phyloP scores from a whole-genome alignment of 2,329 filamentous ascomycete genomes.

The Trichoderma simmonsii region DNA sequence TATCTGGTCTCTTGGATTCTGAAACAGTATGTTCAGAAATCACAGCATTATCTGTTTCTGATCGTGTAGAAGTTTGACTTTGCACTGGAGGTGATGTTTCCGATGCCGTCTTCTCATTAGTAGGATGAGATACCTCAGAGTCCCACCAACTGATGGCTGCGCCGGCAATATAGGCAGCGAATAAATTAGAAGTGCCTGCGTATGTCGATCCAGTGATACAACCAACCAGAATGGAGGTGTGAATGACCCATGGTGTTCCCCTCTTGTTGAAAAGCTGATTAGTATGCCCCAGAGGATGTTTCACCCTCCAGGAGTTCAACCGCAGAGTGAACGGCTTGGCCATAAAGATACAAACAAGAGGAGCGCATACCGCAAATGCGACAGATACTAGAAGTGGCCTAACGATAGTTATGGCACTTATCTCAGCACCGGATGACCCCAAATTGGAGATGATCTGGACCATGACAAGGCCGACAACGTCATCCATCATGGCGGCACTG shows the following conservation, averaged over 20 bases:
- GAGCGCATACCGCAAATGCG: slow-evolving; percentile 48
- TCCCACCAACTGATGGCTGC: slow-evolving; percentile 60
- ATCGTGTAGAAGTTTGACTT: background rate
- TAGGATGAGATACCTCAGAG: slow-evolving; percentile 29
- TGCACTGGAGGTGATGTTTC: background rate
- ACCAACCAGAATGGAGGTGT: slow-evolving; percentile 49
- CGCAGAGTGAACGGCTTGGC: slow-evolving; percentile 40
- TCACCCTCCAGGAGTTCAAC: slow-evolving; percentile 33
- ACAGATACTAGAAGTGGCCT: slow-evolving; percentile 47
- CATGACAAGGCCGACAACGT: slow-evolving; percentile 74
- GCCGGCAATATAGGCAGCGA: slow-evolving; percentile 62
- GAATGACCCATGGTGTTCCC: slow-evolving; percentile 39
- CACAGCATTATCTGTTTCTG: background rate
- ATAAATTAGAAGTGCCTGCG: slow-evolving; percentile 60
- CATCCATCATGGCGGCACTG: slow-evolving; percentile 77
- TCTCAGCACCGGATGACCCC: slow-evolving; percentile 31
- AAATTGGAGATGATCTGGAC: slow-evolving; percentile 71
- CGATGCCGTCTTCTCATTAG: background rate
- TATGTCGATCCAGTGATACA: slow-evolving; percentile 52
- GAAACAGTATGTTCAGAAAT: background rate
- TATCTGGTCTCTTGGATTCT: slow-evolving; percentile 32
- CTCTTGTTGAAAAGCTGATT: slow-evolving; percentile 27
- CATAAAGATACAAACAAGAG: slow-evolving; percentile 45
- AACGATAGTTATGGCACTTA: slow-evolving; percentile 38
- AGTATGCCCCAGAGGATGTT: slow-evolving; percentile 23